phyloP scores from a whole-genome alignment of 352 stramenopile genomes.

The Phytophthora sansomeana region DNA sequence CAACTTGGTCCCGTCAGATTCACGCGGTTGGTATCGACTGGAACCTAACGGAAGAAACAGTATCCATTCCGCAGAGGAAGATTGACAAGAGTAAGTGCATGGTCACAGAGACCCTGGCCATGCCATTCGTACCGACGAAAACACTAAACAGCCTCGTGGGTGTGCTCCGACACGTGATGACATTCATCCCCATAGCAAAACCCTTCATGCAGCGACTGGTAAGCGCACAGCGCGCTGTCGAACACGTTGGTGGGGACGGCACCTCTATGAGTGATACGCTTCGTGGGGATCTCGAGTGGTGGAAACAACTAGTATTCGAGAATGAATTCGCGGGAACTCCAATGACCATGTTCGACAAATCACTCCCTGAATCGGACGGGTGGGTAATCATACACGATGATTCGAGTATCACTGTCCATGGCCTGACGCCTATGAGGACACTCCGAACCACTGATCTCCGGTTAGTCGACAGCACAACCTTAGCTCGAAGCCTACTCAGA shows the following conservation, averaged over 20 bases:
- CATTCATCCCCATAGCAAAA: slow-evolving; percentile 3
- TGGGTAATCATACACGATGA: too few relatives aligned
- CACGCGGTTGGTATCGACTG: slow-evolving; percentile 13
- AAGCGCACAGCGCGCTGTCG: neutral
- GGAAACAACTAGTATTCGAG: slow-evolving; percentile 10
- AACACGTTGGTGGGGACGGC: neutral
- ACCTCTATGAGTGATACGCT: neutral
- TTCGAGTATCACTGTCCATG: too few relatives aligned
- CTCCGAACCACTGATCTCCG: too few relatives aligned
- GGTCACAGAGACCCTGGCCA: neutral
- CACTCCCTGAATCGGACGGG: too few relatives aligned
- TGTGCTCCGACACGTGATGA: slow-evolving; percentile 1
- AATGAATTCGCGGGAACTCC: slow-evolving; percentile 8
- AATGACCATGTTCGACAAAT: slow-evolving; percentile 8
- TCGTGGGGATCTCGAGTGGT: neutral
- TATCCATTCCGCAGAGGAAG: slow-evolving; percentile 11
- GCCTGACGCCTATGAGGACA: too few relatives aligned
- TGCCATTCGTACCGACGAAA: neutral
- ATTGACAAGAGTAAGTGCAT: slow-evolving; percentile 3
- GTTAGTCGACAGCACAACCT: too few relatives aligned
- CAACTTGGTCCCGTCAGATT: neutral
- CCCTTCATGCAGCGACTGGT: slow-evolving; percentile 6
- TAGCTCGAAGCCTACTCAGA: too few relatives aligned
- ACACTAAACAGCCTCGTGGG: neutral
- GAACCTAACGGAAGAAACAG: neutral